Conservation (phyloP, 192 early-diverging fungal species). For the Diversispora epigaea region DNA sequence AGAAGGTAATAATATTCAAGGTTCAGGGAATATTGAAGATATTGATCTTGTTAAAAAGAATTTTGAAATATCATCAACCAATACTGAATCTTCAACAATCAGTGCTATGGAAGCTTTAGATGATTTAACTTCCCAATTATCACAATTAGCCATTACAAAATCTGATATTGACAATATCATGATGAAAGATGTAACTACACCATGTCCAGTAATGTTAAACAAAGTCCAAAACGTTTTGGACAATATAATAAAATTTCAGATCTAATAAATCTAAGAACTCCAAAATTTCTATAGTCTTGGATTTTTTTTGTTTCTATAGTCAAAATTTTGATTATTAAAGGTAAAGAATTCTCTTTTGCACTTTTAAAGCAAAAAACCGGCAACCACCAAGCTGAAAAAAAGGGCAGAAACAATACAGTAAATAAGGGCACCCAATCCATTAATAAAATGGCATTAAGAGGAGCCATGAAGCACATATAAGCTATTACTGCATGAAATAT, state of each 20-base stretch:
- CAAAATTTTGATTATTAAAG: too few species aligned
- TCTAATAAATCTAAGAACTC: not conserved
- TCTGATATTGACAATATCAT: not conserved
- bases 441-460: too few species aligned
- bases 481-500: too few species aligned
- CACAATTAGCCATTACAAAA: slow-evolving; percentile 21
- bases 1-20: slow-evolving; percentile 8
- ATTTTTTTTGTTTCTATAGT: too few species aligned
- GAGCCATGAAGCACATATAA: too few species aligned
- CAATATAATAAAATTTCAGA: slow-evolving; percentile 3
- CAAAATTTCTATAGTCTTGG: too few species aligned
- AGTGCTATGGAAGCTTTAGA: slow-evolving; percentile 14
- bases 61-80: too few species aligned
- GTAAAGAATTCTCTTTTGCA: too few species aligned
- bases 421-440: too few species aligned
- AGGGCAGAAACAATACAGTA: too few species aligned
- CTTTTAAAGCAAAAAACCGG: too few species aligned
- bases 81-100: not conserved
- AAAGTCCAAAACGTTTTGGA: slow-evolving; percentile 21
- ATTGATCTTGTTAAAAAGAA: not conserved
- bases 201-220: not conserved
- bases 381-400: too few species aligned
- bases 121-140: slow-evolving; percentile 12
- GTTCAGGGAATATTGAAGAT: not conserved
- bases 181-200: not conserved